A percentile compares a stretch with the other conserved stretches of the same genome.
Conservation (phyloP, 129 eudicot species). For the Saussurea involucrata region DNA sequence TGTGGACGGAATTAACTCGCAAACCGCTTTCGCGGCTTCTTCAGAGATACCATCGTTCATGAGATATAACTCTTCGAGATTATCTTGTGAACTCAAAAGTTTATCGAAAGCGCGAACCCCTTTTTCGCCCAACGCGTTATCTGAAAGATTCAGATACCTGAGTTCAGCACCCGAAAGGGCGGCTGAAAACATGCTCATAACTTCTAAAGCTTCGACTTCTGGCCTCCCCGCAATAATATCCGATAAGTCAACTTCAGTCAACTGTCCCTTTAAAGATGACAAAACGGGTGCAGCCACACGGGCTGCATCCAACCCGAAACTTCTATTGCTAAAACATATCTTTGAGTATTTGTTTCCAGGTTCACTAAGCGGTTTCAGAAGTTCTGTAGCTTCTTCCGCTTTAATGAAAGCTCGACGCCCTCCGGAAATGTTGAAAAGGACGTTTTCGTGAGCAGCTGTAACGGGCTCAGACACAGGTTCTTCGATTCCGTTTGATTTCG, state of each 20-base stretch:
- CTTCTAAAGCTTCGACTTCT: constrained; percentile 63
- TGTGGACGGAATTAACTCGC: constrained; percentile 59
- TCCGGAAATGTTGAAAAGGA: constrained; percentile 53
- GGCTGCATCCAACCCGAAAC: constrained; percentile 62
- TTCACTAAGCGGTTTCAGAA: constrained; percentile 39
- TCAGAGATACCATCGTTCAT: constrained; percentile 66
- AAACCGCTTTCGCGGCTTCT: constrained; percentile 65
- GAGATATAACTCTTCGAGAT: constrained; percentile 65
- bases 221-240: constrained; percentile 68
- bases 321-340: constrained; percentile 65
- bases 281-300: constrained; percentile 43
- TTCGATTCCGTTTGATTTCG: constrained; percentile 32
- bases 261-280: constrained; percentile 42
- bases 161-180: constrained; percentile 51
- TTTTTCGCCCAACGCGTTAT: constrained; percentile 68
- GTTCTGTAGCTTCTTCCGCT: constrained; percentile 46
- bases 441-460: constrained; percentile 14
- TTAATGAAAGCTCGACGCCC: constrained; percentile 43
- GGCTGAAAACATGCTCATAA: constrained; percentile 51
- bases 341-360: constrained; percentile 45
- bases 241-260: constrained; percentile 60
- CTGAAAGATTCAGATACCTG: constrained; percentile 46
- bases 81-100: constrained; percentile 50
- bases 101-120: constrained; percentile 59
- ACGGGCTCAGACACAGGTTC: constrained; percentile 10